Conservation (phyloP, 345 rosid species). For the Citrus medica region DNA sequence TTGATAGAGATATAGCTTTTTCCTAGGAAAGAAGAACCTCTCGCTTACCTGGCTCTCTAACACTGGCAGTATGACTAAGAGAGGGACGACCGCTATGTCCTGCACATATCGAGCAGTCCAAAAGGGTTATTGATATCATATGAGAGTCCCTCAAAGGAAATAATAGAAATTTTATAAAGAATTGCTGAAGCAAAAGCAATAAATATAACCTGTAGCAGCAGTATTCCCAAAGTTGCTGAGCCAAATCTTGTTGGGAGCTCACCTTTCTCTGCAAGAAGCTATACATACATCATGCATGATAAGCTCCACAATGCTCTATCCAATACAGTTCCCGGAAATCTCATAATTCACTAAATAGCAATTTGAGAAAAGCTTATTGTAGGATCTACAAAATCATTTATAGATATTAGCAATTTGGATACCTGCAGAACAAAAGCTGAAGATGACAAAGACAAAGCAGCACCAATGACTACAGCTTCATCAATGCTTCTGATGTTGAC, state of each 20-base stretch:
- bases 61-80: conserved; percentile 88
- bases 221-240: conserved; percentile 95
- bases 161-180: conserved; percentile 11
- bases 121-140: conserved; percentile 21
- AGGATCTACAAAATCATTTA: neutral
- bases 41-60: conserved; percentile 81
- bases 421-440: conserved; percentile 99
- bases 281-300: conserved; percentile 35
- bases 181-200: neutral
- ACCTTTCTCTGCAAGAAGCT: conserved; percentile 99
- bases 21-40: neutral
- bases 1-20: neutral
- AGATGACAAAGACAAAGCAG: conserved; percentile 95
- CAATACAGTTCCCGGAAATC: neutral
- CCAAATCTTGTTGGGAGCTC: conserved; percentile 99
- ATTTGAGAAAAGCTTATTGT: neutral
- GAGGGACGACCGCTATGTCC: conserved; percentile 97
- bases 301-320: conserved; percentile 29
- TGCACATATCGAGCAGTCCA: conserved; percentile 34
- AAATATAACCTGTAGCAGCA: conserved; percentile 80
- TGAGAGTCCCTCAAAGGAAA: conserved; percentile 1
- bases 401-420: conserved; percentile 21
- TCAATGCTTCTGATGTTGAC: conserved; percentile 96
- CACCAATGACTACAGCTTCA: conserved; percentile 95
- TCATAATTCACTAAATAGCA: neutral